These are phyloP conservation scores for Chaetomium tenue DNA, from an alignment of 495 filamentous ascomycete species.

Conservation along the genomic window DNA sequence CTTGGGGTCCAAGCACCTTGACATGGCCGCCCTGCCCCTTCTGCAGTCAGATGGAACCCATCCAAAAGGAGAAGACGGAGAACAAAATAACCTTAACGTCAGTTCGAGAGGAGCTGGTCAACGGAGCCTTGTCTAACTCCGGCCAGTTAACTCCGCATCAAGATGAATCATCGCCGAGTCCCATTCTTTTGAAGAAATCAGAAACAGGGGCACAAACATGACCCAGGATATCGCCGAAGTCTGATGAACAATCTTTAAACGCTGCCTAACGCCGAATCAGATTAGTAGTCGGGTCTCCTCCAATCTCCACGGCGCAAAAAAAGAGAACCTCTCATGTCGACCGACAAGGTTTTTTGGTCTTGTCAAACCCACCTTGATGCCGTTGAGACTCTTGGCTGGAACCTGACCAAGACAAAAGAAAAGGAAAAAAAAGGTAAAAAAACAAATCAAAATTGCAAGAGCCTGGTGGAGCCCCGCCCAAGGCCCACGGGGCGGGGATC, in stretches of 20 bases:
- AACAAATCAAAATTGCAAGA: neutral
- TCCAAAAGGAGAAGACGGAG: neutral
- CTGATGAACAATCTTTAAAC: neutral
- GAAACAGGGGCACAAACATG: neutral
- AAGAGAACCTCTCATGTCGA: neutral
- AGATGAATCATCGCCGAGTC: slow-evolving; percentile 9
- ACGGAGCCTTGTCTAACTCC: slow-evolving; percentile 17
- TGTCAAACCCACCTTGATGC: neutral
- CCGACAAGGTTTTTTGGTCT: neutral
- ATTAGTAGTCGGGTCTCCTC: too few relatives aligned
- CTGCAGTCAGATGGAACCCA: neutral
- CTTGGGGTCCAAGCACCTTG: neutral
- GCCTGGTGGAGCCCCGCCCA: neutral
- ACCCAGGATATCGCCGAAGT: neutral
- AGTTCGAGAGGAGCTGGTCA: neutral
- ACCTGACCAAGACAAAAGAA: neutral
- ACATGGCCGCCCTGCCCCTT: neutral
- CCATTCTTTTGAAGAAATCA: neutral
- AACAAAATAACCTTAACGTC: neutral
- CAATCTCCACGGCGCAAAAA: neutral
- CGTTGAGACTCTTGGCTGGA: neutral
- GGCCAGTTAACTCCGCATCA: slow-evolving; percentile 12
- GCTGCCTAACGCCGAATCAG: too few relatives aligned
- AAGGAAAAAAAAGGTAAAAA: neutral
- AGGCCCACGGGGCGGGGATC: neutral